Evolutionary conservation across 768 basidiomycete genomes (phyloP), one percentile per base, ranked within the genome.

Genomic region (Leccinum barrowsii): DNA sequence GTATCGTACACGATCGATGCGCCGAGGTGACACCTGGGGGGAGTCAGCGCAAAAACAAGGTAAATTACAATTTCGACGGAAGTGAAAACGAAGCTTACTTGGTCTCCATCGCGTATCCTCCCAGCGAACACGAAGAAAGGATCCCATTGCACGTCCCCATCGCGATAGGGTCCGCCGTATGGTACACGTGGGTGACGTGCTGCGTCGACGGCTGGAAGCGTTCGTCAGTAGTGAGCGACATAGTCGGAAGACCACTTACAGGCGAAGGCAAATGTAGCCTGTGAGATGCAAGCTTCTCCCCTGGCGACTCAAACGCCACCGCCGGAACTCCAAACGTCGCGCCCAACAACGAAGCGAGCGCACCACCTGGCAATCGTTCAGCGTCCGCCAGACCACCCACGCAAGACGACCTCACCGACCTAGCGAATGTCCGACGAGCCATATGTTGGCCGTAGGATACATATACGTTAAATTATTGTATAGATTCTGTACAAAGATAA

Each of bases 391-490:
- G 5, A 40, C 21, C 52, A 24, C 34, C 24, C 46, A 47, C 3
- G n/a, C 50, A n/a, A 19, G 24, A 52, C 19, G 26, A 40, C 82
- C 83, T 32, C 83, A 72, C 71, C 49, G 7, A 74, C 70, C 87
- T 44, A 90, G 72, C 1, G 87, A 89, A 70, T 90, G 89, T 3
- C 89, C 89, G 40, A 80, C 82, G 56, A 97, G 74, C 95, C 95
- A 98, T 56, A 98, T 91, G 59, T 87, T 87, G 46, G 94, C 82
- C 60, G 89, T 76, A 8, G 95, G 95, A 70, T 96, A 98, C 82
- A 96, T 85, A 69, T 88, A 91, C 6, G 92, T 87, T 57, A 98
- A 68, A 76, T 98, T 97, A 78, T 94, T 94, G 76, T 94, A 98
- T 55, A 98, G 73, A 75, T 95, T 89, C 93, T 95, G 72, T 55